Conservation (phyloP, 129 eudicot species). For the Flaveria ramosissima region DNA sequence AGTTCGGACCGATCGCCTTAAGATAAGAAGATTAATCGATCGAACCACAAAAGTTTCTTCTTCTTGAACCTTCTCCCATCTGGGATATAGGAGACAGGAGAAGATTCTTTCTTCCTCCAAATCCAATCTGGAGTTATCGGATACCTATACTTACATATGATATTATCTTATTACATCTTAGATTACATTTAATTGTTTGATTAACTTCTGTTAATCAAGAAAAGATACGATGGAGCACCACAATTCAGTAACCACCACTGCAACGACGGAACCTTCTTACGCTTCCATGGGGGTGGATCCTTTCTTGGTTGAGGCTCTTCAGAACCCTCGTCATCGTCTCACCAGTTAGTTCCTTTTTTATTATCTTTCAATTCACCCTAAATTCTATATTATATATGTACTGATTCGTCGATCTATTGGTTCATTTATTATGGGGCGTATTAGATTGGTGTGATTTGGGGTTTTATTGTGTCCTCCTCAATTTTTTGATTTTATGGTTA, state of each 20-base stretch:
- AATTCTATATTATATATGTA: too few species aligned
- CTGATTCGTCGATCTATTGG: too few species aligned
- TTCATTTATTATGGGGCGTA: too few species aligned
- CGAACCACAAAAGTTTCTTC: conserved; percentile 37
- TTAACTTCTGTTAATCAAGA: conserved; percentile 7
- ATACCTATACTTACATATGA: conserved; percentile 19
- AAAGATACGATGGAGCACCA: conserved; percentile 30
- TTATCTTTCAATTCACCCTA: too few species aligned
- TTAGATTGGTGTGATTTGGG: too few species aligned
- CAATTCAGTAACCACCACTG: conserved; percentile 4
- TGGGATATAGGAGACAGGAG: conserved; percentile 37
- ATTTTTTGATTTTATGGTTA: neutral
- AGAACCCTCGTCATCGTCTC: conserved; percentile 96
- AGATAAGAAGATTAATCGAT: conserved; percentile 25
- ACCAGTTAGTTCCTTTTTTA: conserved; percentile 53
- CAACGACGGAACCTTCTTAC: neutral
- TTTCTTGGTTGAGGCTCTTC: conserved; percentile 91
- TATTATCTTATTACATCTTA: conserved; percentile 5
- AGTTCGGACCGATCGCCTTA: neutral
- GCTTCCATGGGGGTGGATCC: conserved; percentile 69
- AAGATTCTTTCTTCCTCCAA: conserved; percentile 33
- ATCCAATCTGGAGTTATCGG: conserved; percentile 9
- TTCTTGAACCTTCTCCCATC: conserved; percentile 41
- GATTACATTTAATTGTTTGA: too few species aligned
- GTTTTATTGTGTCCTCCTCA: too few species aligned